These are phyloP conservation scores for Quillaja saponaria DNA, from an alignment of 306 rosid genomes.

Conservation along the genomic window DNA sequence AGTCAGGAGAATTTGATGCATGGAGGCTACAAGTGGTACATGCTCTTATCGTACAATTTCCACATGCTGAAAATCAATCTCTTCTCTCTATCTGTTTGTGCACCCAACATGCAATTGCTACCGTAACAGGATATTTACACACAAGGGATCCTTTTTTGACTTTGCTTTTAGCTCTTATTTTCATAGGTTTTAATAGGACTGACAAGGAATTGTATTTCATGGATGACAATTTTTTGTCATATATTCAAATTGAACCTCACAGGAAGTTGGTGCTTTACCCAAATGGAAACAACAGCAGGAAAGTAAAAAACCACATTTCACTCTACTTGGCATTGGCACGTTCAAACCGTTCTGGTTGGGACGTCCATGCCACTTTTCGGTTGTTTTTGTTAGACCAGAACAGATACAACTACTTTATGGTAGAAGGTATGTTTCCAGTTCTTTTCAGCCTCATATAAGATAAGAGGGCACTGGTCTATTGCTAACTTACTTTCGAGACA, in stretches of 20 bases:
- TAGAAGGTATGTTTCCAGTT: slow-evolving; percentile 41
- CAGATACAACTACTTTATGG: slow-evolving; percentile 50
- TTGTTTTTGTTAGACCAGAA: slow-evolving; percentile 59
- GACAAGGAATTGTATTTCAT: no score
- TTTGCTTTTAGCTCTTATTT: no score
- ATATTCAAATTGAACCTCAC: slow-evolving; percentile 10
- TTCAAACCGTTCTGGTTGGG: slow-evolving; percentile 47
- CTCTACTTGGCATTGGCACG: slow-evolving; percentile 56
- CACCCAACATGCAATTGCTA: no score
- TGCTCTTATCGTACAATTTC: not conserved
- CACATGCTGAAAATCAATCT: no score
- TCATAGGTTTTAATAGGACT: no score
- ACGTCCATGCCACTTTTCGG: slow-evolving; percentile 45
- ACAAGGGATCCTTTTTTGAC: no score
- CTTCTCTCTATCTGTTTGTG: no score
- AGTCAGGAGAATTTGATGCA: slow-evolving; percentile 58
- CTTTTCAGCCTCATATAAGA: no score
- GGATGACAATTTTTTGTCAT: not conserved
- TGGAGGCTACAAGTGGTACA: slow-evolving; percentile 73
- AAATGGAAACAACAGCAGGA: slow-evolving; percentile 58
- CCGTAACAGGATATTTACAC: no score
- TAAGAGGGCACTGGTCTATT: not conserved
- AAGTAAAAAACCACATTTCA: slow-evolving; percentile 56
- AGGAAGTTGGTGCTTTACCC: slow-evolving; percentile 72
- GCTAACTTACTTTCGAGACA: slow-evolving; percentile 5